Base-by-base conservation (phyloP, 176 grass and related monocot species). In the Leersia perrieri region DNA sequence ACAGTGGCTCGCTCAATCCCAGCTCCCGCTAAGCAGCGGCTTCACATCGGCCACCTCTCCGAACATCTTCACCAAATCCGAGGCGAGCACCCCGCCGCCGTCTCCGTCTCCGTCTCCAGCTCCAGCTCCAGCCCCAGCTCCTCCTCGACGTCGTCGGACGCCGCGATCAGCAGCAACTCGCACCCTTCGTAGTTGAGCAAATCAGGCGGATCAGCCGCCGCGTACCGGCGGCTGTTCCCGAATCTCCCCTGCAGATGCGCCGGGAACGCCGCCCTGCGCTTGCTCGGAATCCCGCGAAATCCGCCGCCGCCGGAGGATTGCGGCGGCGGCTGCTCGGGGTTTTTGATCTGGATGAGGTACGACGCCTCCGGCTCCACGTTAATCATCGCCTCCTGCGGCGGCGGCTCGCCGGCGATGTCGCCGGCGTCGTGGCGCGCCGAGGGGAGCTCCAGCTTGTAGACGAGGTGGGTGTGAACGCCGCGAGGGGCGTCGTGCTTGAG, bases 361-460 rank as follows among this genome's bases (percentile, higher is more conserved):
- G 92, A 98, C 49, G 85, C 95, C 81, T 94, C 92, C 5, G 77
- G 92, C 65, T 94, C 95, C 55, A 98, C 80, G 81, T 91, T 81
- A n/a, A n/a, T n/a, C 76, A 93, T 70, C 2, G 86, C 87, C 61
- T 94, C 88, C 86, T 94, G 90, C 39, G 90, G 92, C 86, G 92
- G 90, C 39, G 90, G 92, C 66, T 80, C 94, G 26, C 73, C 80
- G 12, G 34, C 31, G 2, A 34, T 73, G 39, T 13, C 12, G 41
- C 13, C 11, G 66, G 63, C 34, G 4, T 30, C 33, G 2, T 4
- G 22, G 1, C 36, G 67, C 11, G 58, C 11, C 1, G 64, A 51
- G 0, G 90, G 95, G 16, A 98, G 89, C 72, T 98, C 95, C 8
- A 98, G 88, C 88, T 92, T 98, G 92, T 98, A 94, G 47, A 98